Conservation (phyloP, 2,329 filamentous ascomycete species). For the Aspergillus fischeri region DNA sequence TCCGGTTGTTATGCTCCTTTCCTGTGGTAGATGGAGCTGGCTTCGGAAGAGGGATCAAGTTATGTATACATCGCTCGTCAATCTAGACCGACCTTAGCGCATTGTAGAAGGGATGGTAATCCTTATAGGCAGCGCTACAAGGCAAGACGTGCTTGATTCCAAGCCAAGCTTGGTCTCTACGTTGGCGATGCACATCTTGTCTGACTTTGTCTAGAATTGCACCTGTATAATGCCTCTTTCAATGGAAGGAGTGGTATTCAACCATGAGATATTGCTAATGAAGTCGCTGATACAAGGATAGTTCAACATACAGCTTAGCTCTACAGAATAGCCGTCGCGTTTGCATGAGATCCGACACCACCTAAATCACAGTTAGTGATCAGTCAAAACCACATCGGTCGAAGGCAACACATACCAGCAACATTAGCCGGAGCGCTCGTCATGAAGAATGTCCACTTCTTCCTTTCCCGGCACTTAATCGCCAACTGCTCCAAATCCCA, state of each 20-base stretch:
- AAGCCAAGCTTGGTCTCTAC: too few relatives aligned
- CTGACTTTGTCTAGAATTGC: too few relatives aligned
- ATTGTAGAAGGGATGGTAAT: too few relatives aligned
- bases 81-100: background rate
- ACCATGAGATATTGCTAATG: background rate
- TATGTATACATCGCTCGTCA: background rate
- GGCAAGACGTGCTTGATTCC: too few relatives aligned
- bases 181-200: too few relatives aligned
- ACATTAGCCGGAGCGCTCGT: constrained; percentile 41
- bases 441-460: constrained; percentile 41
- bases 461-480: constrained; percentile 30
- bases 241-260: background rate
- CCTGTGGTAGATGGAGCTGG: background rate
- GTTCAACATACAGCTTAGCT: background rate
- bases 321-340: constrained; percentile 32
- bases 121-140: too few relatives aligned
- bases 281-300: background rate
- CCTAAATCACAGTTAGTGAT: constrained; percentile 11
- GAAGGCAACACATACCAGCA: constrained; percentile 27
- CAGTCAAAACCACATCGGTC: constrained; percentile 1
- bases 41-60: background rate
- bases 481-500: constrained; percentile 41
- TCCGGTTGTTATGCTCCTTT: background rate
- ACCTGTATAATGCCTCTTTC: too few relatives aligned
- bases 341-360: constrained; percentile 31